Conservation (phyloP, 2,329 filamentous ascomycete genomes). For the Ciborinia camelliae region DNA sequence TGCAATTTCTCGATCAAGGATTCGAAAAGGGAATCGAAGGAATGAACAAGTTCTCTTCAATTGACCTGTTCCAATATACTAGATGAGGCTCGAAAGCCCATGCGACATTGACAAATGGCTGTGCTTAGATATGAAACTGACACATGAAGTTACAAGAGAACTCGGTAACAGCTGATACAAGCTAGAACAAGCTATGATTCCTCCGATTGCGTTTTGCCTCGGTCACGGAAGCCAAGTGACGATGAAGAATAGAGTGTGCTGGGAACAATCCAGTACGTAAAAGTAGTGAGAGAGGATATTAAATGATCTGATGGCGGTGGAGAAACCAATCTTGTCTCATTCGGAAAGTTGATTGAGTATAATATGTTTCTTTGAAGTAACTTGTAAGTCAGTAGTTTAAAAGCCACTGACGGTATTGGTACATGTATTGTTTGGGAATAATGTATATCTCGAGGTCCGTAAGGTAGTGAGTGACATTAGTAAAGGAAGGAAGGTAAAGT, state of each 20-base stretch:
- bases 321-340: too few relatives aligned
- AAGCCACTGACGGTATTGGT: too few relatives aligned
- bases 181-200: slow-evolving; percentile 8
- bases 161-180: slow-evolving; percentile 9
- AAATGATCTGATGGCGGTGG: neutral
- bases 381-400: too few relatives aligned
- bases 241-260: neutral
- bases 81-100: slow-evolving; percentile 11
- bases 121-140: slow-evolving; percentile 16
- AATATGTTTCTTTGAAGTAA: too few relatives aligned
- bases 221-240: neutral
- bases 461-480: too few relatives aligned
- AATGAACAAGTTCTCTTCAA: neutral
- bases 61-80: neutral
- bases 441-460: too few relatives aligned
- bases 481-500: too few relatives aligned
- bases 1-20: neutral
- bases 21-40: neutral
- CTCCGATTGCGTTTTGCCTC: slow-evolving; percentile 1
- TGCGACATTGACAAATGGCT: slow-evolving; percentile 10
- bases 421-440: too few relatives aligned
- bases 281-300: neutral
- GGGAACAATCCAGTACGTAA: slow-evolving; percentile 5
- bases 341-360: too few relatives aligned
- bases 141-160: slow-evolving; percentile 8